Percentiles rank a stretch among this genome's conserved stretches.
phyloP scores from a whole-genome alignment of 2,329 filamentous ascomycete species.

The Phoma sp. region DNA sequence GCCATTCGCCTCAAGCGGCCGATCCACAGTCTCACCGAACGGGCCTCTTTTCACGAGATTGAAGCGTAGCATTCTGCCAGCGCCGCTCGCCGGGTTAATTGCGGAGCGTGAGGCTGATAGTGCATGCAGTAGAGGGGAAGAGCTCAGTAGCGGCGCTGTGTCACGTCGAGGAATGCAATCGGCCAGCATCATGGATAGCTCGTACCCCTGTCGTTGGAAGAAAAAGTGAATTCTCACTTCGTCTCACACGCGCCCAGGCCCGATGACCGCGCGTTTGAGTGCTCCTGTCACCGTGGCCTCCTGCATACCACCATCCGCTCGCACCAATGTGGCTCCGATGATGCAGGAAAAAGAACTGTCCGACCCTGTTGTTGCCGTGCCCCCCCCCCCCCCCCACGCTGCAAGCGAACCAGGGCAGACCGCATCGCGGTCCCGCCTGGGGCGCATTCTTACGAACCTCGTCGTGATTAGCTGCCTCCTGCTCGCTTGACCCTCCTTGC shows the following conservation, averaged over 20 bases:
- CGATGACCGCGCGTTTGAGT: slow-evolving; percentile 31
- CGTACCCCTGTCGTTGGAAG: slow-evolving; percentile 25
- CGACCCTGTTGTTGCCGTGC: slow-evolving; percentile 24
- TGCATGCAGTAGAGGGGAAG: slow-evolving; percentile 28
- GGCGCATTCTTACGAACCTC: slow-evolving; percentile 5
- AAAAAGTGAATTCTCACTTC: slow-evolving; percentile 31
- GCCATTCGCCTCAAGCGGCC: background rate
- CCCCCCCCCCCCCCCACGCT: slow-evolving; percentile 37
- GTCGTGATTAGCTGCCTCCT: slow-evolving; percentile 21
- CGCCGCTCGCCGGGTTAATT: slow-evolving; percentile 26
- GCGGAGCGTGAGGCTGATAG: slow-evolving; percentile 34
- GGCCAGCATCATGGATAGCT: slow-evolving; percentile 23
- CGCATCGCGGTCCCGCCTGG: slow-evolving; percentile 14
- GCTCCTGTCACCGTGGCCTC: slow-evolving; percentile 34
- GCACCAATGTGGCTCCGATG: slow-evolving; percentile 30
- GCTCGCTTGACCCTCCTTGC: slow-evolving; percentile 35
- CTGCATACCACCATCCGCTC: slow-evolving; percentile 43
- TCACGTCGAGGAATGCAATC: slow-evolving; percentile 32
- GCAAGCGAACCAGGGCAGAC: slow-evolving; percentile 32
- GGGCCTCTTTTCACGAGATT: slow-evolving; percentile 18
- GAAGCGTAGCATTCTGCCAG: slow-evolving; percentile 19
- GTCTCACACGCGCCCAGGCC: slow-evolving; percentile 28
- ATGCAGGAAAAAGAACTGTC: slow-evolving; percentile 39
- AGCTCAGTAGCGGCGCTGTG: slow-evolving; percentile 25
- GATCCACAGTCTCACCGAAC: slow-evolving; percentile 16